A percentile compares a stretch with the other conserved stretches of the same genome.
These are phyloP conservation scores for Macadamia integrifolia DNA, from an alignment of 164 flowering plant species.

Conservation along the genomic window DNA sequence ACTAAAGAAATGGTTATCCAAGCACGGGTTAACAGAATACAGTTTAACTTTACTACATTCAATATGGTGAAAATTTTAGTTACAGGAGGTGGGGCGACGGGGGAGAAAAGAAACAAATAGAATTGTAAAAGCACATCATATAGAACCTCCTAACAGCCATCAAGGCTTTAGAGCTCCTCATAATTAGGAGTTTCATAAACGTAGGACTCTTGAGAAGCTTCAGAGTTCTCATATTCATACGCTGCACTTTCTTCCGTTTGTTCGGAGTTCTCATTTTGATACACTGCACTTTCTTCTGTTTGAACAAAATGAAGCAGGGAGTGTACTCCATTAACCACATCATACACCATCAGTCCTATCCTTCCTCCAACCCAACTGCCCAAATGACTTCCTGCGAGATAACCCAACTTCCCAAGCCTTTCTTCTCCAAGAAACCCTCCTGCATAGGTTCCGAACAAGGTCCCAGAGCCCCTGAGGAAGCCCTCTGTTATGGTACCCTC, in stretches of 20 bases:
- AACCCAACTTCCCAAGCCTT: slow-evolving; percentile 74
- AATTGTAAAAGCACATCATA: too few species aligned
- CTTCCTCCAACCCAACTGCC: slow-evolving; percentile 95
- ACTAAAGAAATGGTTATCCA: too few species aligned
- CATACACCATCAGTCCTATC: slow-evolving; percentile 85
- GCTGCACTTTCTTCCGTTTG: background rate
- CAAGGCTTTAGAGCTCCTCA: slow-evolving; percentile 13
- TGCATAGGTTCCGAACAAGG: slow-evolving; percentile 69
- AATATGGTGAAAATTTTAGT: too few species aligned
- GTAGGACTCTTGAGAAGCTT: slow-evolving; percentile 17
- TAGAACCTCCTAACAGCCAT: slow-evolving; percentile 3
- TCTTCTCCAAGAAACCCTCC: slow-evolving; percentile 78
- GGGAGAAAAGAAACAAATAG: too few species aligned
- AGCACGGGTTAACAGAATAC: too few species aligned
- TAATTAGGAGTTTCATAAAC: slow-evolving; percentile 16
- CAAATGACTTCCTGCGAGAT: slow-evolving; percentile 80
- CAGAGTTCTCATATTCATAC: slow-evolving; percentile 31
- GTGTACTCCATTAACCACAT: slow-evolving; percentile 68
- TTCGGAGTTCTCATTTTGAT: slow-evolving; percentile 32
- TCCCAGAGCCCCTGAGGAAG: slow-evolving; percentile 78
- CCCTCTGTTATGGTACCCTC: slow-evolving; percentile 88
- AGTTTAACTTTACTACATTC: too few species aligned
- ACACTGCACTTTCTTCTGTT: slow-evolving; percentile 23
- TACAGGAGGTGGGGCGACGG: too few species aligned
- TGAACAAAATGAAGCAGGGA: slow-evolving; percentile 43